These are phyloP conservation scores for Blastocystis hominis DNA, from an alignment of 352 stramenopile genomes.

Conservation along the genomic window DNA sequence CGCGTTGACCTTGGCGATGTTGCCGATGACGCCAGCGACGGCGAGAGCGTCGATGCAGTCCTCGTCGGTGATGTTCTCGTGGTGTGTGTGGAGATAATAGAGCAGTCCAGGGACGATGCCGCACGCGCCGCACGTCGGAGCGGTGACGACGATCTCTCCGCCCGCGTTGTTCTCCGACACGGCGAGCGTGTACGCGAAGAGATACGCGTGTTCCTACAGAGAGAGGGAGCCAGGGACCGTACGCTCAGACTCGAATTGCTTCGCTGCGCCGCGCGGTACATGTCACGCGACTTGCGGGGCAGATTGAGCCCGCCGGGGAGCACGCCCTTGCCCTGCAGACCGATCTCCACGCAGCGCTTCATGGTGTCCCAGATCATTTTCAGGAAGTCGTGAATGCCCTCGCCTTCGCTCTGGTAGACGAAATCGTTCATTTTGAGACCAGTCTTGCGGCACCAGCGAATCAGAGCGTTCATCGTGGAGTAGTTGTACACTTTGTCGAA, in stretches of 20 bases:
- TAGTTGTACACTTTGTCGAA: slow-evolving; percentile 41
- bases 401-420: slow-evolving; percentile 51
- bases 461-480: slow-evolving; percentile 55
- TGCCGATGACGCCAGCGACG: slow-evolving; percentile 58
- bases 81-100: slow-evolving; percentile 56
- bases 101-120: slow-evolving; percentile 59
- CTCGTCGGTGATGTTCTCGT: slow-evolving; percentile 55
- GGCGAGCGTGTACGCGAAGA: slow-evolving; percentile 61
- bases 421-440: slow-evolving; percentile 50
- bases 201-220: slow-evolving; percentile 50
- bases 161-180: slow-evolving; percentile 61
- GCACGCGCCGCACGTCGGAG: slow-evolving; percentile 60
- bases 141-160: slow-evolving; percentile 58
- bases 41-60: slow-evolving; percentile 58
- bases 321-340: slow-evolving; percentile 52
- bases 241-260: neutral
- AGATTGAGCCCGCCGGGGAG: slow-evolving; percentile 60
- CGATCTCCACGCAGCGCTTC: slow-evolving; percentile 57
- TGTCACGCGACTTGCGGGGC: slow-evolving; percentile 57
- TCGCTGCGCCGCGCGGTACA: slow-evolving; percentile 51
- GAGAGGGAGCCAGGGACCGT: neutral
- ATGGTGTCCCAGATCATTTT: slow-evolving; percentile 60
- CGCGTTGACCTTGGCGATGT: slow-evolving; percentile 60
- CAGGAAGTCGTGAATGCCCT: slow-evolving; percentile 56
- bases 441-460: slow-evolving; percentile 20